A percentile compares a stretch with the other conserved stretches of the same genome.
These are phyloP conservation scores for Talaromyces sp. DNA, from an alignment of 2,329 filamentous ascomycete species.

Conservation along the genomic window DNA sequence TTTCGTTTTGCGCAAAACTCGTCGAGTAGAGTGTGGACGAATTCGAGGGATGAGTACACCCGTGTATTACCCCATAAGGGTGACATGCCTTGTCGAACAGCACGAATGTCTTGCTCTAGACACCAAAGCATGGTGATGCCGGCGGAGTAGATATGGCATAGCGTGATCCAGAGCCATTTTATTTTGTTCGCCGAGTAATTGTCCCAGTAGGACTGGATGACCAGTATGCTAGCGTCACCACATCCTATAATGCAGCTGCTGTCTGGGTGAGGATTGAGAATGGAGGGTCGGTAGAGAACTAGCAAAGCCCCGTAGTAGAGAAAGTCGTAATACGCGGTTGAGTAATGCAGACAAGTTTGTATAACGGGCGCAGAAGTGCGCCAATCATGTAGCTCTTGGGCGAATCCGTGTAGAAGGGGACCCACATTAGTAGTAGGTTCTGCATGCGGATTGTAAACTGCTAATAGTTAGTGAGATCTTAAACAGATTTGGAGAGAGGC, in stretches of 20 bases:
- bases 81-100: constrained; percentile 27
- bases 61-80: constrained; percentile 34
- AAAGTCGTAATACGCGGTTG: constrained; percentile 41
- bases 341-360: constrained; percentile 36
- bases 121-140: constrained; percentile 42
- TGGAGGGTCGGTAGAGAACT: constrained; percentile 38
- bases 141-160: constrained; percentile 39
- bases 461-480: constrained; percentile 2
- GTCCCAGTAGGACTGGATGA: constrained; percentile 40
- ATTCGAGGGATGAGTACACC: constrained; percentile 36
- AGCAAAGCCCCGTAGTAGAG: constrained; percentile 39
- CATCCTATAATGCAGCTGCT: constrained; percentile 36
- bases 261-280: constrained; percentile 37
- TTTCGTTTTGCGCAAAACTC: constrained; percentile 38
- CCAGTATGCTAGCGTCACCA: constrained; percentile 37
- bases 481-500: neutral
- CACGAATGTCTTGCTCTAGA: constrained; percentile 37
- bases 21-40: constrained; percentile 35
- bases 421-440: constrained; percentile 28
- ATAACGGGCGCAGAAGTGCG: constrained; percentile 35
- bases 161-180: constrained; percentile 42
- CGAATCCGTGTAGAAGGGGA: constrained; percentile 30
- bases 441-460: constrained; percentile 36
- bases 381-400: constrained; percentile 39
- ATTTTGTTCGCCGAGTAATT: constrained; percentile 38